Evolutionary conservation across 75 land plant genomes (phyloP), one percentile per base, ranked within the genome.

Genomic region (Chamaecyparis obtusa): DNA sequence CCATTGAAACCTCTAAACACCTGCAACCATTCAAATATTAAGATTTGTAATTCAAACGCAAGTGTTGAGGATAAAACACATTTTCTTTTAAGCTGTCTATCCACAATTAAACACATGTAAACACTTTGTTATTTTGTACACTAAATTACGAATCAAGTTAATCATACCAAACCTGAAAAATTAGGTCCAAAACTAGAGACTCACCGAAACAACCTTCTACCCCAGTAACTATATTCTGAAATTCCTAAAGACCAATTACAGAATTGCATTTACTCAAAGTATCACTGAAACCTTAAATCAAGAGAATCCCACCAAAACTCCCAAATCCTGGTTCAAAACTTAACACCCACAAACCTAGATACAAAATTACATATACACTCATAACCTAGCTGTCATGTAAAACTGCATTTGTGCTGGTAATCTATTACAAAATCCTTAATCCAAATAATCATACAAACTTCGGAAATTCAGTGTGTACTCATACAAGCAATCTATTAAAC

Each of bases 1-100:
- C 93, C 93, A 92, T 92, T 83, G 27, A 7, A 21, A 27, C 69
- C 30, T 21, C 69, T 64, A 64, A 64, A 64, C 69, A 64, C 69
- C 69, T 64, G 69, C 69, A 64, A 64, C 69, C 69, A 64, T 64
- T 64, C 69, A n/a, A 64, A 64, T 64, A 24, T 19, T 57, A 57
- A 57, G 24, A 57, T 64, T 24, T 27, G 9, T 64, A 64, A 64
- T 24, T 24, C n/a, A 64, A 24, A 64, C 24, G 27, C 27, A 64
- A 64, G 69, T 64, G 69, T 64, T 17, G 69, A 27, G 69, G 27
- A 64, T 24, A n/a, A 0, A 64, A 64, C 69, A 64, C n/a, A 24
- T 64, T 64, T 64, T 27, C 69, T 64, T 24, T 64, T 64, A 64
- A 64, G n/a, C 69, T 64, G 69, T 27, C 27, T 21, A 39, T 2